These are phyloP conservation scores for Dictyostelium firmibasis DNA, from an alignment of 78 protist genomes.

Conservation along the genomic window DNA sequence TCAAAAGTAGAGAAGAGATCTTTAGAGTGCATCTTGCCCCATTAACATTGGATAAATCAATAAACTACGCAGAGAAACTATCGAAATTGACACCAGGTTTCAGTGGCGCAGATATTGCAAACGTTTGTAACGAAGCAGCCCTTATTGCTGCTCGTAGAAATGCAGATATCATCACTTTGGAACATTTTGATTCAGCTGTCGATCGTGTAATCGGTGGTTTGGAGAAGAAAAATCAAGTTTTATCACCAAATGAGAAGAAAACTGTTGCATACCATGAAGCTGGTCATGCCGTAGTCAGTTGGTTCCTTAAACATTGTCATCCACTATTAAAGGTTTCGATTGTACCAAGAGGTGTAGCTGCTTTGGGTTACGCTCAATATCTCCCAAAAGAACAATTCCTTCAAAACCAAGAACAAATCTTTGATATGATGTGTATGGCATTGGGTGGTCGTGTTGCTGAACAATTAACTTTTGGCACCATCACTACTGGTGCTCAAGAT, in stretches of 20 bases:
- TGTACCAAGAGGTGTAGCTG: constrained; percentile 95
- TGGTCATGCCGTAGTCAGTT: constrained; percentile 87
- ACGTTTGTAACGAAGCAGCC: constrained; percentile 90
- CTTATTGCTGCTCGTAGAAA: constrained; percentile 88
- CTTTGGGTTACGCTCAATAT: constrained; percentile 95
- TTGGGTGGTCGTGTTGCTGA: constrained; percentile 95
- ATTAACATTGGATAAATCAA: constrained; percentile 39
- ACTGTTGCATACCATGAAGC: constrained; percentile 97
- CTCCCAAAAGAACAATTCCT: constrained; percentile 92
- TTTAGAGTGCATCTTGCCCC: constrained; percentile 94
- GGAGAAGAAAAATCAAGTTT: constrained; percentile 87
- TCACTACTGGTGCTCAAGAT: constrained; percentile 96
- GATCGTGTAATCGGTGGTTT: constrained; percentile 96
- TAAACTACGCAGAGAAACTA: constrained; percentile 49
- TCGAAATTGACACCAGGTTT: constrained; percentile 94
- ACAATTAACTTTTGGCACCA: constrained; percentile 74
- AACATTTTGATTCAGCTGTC: constrained; percentile 95
- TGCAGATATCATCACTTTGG: constrained; percentile 51
- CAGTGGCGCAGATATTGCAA: constrained; percentile 94
- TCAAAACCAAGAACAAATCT: constrained; percentile 87
- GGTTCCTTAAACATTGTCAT: constrained; percentile 93
- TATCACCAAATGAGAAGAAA: constrained; percentile 81
- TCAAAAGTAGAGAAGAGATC: constrained; percentile 91
- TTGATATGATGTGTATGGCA: constrained; percentile 91
- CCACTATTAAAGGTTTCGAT: constrained; percentile 95